Evolutionary conservation across 2,329 filamentous ascomycete species (phyloP), one percentile per base, ranked within the genome.

Genomic region (Epichloe scottii): DNA sequence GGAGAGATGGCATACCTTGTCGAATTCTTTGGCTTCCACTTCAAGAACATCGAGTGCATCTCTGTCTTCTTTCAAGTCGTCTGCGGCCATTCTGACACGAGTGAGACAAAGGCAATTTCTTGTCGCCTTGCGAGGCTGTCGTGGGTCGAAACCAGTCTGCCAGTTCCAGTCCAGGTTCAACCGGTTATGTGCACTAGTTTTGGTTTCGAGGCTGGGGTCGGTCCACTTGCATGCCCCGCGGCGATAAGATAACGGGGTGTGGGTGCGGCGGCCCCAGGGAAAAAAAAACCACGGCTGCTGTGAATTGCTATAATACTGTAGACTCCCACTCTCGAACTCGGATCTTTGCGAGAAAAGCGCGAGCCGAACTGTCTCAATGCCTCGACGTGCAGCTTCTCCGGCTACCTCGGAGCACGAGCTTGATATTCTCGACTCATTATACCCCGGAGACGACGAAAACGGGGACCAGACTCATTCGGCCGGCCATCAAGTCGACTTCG

Each of bases 331-430:
- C 26, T 30, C 30, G 3, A 30, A 30, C 30, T 30, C 3, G 30
- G 30, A 30, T 30, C 8, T 30, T 30, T 1, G 48, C 50, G 52
- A 53, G 58, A 62, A 66, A 68, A 30, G 21, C 5, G 12, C 4
- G 33, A 37, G 15, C 30, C 10, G 14, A 3, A 44, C 42, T 11
- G 14, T 35, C 19, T 14, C 37, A 39, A 95, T 94, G 88, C 76
- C 78, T 69, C 75, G 75, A 65, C 83, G 87, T 62, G 82, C 80
- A 62, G 77, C 77, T 52, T 97, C 93, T 42, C 93, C 91, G 53
- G 81, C 89, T 46, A 75, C 78, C 53, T 97, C 91, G 47, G 91
- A 97, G 69, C 86, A 84, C 57, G 93, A 95, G 63, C 82, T 94
- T 62, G 93, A 98, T 62, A 96, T 98, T 49, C 81, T 89, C 19